Base-by-base conservation (phyloP, 2,329 filamentous ascomycete species). In the Mollisiaceae sp. region DNA sequence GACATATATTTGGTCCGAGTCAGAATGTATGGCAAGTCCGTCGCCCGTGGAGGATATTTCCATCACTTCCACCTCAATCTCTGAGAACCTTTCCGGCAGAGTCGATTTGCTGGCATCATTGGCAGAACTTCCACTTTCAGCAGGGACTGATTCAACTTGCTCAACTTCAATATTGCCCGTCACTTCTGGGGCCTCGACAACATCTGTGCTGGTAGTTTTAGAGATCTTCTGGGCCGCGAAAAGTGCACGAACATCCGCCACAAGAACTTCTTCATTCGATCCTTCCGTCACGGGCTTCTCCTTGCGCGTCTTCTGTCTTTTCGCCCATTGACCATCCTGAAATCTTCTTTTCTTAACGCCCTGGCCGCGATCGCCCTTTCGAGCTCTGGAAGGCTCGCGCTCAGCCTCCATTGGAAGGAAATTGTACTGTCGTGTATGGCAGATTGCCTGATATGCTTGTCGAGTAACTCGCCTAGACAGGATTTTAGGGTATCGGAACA, bases 1-100 rank as follows among this genome's bases (percentile, higher is more conserved):
- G 59, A 95, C 89, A 75, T 94, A 97, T 77, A 97, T 82, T 66
- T 84, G 85, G 62, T 77, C 74, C 79, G 80, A 90, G 83, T 63
- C 86, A 81, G n/a, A 82, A 83, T 66, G 86, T 85, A 92, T 82
- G 4, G 91, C 95, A 63, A 99, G 85, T 2, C 93, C 95, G 72
- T 98, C 95, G 61, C 95, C 95, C 0, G 92, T 97, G 0, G 94
- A 98, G 0, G 94, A 97, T 39, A 98, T 83, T 70, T 91, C 87
- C 8, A 88, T 78, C 65, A 98, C 89, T n/a, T 90, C 88, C 47
- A 98, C 86, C 61, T 97, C 89, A 47, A 95, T 87, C 76, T 97
- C 92, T 6, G 87, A 85, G 65, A 91, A 91, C 45, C 82, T 82
- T 70, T 89, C 86, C 1, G 91, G 91, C 1, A 93, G 79, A n/a